Percentiles rank a stretch among this genome's conserved stretches.
phyloP scores from a whole-genome alignment of 2,329 filamentous ascomycete genomes.

The Xylariales sp. region DNA sequence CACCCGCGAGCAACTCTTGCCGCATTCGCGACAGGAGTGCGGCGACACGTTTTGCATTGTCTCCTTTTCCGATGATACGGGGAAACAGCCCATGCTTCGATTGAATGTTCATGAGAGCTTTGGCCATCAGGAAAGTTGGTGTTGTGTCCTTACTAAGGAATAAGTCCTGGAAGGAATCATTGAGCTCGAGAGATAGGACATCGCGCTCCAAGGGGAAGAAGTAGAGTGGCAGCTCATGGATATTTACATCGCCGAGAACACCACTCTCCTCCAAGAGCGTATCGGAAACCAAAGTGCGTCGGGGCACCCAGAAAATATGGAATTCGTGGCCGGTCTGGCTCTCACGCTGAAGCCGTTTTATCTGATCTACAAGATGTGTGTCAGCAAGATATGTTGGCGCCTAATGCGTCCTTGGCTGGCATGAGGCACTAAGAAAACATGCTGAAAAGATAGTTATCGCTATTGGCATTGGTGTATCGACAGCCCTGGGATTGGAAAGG shows the following conservation, averaged over 20 bases:
- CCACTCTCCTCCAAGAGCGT: slow-evolving; percentile 89
- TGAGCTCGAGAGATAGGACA: slow-evolving; percentile 83
- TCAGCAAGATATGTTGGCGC: slow-evolving; percentile 58
- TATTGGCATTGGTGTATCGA: too few relatives aligned
- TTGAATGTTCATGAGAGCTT: slow-evolving; percentile 91
- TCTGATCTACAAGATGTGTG: slow-evolving; percentile 72
- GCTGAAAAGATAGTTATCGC: too few relatives aligned
- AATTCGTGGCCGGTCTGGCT: slow-evolving; percentile 92
- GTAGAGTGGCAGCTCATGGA: slow-evolving; percentile 80
- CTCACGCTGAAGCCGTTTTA: slow-evolving; percentile 83
- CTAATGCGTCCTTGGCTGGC: slow-evolving; percentile 24
- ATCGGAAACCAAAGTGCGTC: slow-evolving; percentile 86
- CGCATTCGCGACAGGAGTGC: slow-evolving; percentile 88
- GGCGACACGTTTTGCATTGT: slow-evolving; percentile 84
- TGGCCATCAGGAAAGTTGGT: slow-evolving; percentile 82
- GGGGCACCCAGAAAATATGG: slow-evolving; percentile 92
- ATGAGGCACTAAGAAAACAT: too few relatives aligned
- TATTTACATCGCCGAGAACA: slow-evolving; percentile 86
- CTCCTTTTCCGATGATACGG: slow-evolving; percentile 89
- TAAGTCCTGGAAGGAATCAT: slow-evolving; percentile 80
- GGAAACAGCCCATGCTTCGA: slow-evolving; percentile 90
- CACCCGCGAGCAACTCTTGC: slow-evolving; percentile 78
- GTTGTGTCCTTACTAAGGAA: slow-evolving; percentile 90
- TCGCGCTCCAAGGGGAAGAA: slow-evolving; percentile 93
- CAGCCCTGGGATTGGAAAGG: too few relatives aligned